A percentile compares a stretch with the other conserved stretches of the same genome.
These are phyloP conservation scores for Elsinoe necatrix DNA, from an alignment of 2,329 filamentous ascomycete genomes.

Conservation along the genomic window DNA sequence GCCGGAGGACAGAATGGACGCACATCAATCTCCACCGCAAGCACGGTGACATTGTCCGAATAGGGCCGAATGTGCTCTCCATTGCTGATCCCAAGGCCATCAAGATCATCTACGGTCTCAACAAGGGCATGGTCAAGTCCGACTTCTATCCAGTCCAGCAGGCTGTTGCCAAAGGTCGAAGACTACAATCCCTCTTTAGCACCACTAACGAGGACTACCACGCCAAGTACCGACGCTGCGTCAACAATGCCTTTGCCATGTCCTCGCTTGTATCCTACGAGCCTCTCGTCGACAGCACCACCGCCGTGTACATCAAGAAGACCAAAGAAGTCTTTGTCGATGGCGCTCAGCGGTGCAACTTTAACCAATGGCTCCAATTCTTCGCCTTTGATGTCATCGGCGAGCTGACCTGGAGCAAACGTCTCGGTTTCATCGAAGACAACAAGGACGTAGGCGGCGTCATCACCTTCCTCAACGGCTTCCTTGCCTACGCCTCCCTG, in stretches of 20 bases:
- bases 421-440: slow-evolving; percentile 65
- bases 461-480: slow-evolving; percentile 52
- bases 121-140: slow-evolving; percentile 74
- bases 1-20: slow-evolving; percentile 57
- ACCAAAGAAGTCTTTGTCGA: slow-evolving; percentile 34
- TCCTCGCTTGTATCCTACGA: slow-evolving; percentile 69
- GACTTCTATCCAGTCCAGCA: slow-evolving; percentile 76
- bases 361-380: slow-evolving; percentile 66
- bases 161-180: slow-evolving; percentile 58
- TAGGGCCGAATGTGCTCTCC: slow-evolving; percentile 66
- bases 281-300: slow-evolving; percentile 68
- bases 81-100: slow-evolving; percentile 66
- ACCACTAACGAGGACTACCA: slow-evolving; percentile 69
- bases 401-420: slow-evolving; percentile 66
- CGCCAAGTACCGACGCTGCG: slow-evolving; percentile 62
- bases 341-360: slow-evolving; percentile 47
- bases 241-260: slow-evolving; percentile 73
- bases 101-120: slow-evolving; percentile 70
- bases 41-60: slow-evolving; percentile 63
- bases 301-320: slow-evolving; percentile 57
- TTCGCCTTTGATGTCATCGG: slow-evolving; percentile 78
- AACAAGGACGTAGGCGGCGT: slow-evolving; percentile 70
- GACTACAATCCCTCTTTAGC: slow-evolving; percentile 65
- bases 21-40: slow-evolving; percentile 60
- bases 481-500: slow-evolving; percentile 59